phyloP scores from a whole-genome alignment of 768 basidiomycete species.

The Suillus weaverae region DNA sequence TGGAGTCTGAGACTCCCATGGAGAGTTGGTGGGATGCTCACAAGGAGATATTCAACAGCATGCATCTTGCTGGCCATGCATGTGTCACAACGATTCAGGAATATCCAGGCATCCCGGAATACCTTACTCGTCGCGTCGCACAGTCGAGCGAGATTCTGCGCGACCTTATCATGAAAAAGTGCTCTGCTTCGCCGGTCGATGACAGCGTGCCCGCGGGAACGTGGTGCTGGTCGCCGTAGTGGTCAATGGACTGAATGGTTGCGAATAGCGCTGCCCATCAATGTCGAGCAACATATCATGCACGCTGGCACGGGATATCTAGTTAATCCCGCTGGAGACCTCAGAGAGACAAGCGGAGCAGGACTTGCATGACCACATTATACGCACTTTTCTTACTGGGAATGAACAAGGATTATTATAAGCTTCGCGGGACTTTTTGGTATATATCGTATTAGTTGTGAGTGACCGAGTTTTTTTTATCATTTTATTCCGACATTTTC shows the following conservation, averaged over 20 bases:
- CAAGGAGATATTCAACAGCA: conserved; percentile 25
- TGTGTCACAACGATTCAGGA: conserved; percentile 39
- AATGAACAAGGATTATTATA: too few species aligned
- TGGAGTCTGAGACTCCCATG: conserved; percentile 32
- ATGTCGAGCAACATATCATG: not conserved
- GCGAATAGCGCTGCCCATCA: conserved; percentile 9
- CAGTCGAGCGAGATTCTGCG: conserved; percentile 25
- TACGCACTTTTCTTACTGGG: too few species aligned
- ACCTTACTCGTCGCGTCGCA: not conserved
- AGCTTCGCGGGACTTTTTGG: not conserved
- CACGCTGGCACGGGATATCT: not conserved
- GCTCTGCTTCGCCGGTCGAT: not conserved
- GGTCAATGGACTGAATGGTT: conserved; percentile 10
- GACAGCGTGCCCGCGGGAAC: conserved; percentile 6
- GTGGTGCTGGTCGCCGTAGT: conserved; percentile 19
- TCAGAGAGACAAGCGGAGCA: not conserved
- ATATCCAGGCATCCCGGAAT: not conserved
- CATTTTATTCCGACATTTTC: not conserved
- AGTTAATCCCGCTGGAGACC: not conserved
- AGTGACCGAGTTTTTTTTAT: not conserved
- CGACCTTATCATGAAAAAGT: conserved; percentile 23
- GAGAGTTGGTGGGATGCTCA: conserved; percentile 37
- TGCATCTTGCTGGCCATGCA: conserved; percentile 31
- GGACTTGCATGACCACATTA: too few species aligned
- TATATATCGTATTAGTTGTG: not conserved